Evolutionary conservation across 257 asterid species (phyloP).

Genomic region (Solanum ahanhuiri): DNA sequence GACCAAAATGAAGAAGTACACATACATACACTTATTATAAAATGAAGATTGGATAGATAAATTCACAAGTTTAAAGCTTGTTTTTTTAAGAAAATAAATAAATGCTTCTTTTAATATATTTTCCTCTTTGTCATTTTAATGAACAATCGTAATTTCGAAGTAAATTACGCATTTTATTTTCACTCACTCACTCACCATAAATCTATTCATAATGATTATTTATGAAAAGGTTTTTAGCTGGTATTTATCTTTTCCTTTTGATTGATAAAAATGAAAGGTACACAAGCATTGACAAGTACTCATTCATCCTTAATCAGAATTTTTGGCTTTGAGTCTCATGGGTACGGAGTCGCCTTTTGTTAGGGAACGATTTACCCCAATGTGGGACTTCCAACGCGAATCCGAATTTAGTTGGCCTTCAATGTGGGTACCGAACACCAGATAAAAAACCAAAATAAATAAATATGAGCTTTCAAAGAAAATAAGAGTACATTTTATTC

Average conservation of each 20-base stretch:
- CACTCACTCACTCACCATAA: neutral
- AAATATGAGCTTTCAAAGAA: neutral
- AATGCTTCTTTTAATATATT: neutral
- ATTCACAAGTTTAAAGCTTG: neutral
- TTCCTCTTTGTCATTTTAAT: neutral
- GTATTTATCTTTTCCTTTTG: neutral
- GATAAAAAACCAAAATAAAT: no score
- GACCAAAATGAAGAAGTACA: neutral
- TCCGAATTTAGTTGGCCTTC: no score
- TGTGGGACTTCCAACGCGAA: no score
- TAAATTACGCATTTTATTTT: neutral
- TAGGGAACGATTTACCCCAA: no score
- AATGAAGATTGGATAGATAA: neutral
- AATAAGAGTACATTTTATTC: neutral
- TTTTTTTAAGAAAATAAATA: neutral
- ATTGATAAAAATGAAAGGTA: neutral
- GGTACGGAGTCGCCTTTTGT: no score
- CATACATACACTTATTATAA: neutral
- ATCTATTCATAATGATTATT: neutral
- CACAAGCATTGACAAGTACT: no score
- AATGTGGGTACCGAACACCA: no score
- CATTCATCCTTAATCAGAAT: rapidly evolving
- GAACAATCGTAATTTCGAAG: neutral
- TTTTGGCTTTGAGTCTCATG: no score
- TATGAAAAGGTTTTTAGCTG: neutral